Base-by-base conservation (phyloP, 2,329 filamentous ascomycete species). In the Ophidiomyces ophidiicola region DNA sequence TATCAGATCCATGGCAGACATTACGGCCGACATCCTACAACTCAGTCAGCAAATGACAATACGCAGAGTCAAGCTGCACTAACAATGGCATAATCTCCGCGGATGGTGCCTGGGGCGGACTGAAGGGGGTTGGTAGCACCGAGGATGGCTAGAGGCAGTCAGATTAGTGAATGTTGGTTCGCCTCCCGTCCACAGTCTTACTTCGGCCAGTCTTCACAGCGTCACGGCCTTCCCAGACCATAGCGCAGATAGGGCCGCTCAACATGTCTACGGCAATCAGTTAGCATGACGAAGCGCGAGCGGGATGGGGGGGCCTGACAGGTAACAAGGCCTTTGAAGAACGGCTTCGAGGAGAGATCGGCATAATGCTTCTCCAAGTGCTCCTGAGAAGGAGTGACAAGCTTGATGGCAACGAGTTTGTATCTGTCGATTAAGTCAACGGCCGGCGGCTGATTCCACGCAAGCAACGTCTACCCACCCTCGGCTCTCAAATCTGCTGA, bases 161-260 rank as follows among this genome's bases (percentile, higher is more conserved):
- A 47, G 53, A 45, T 50, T 34, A 42, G n/a, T 3, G 5, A 14
- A 11, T 6, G 12, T 12, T 15, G 39, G 26, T 7, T 39, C 17
- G 5, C 25, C 10, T 28, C 8, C n/a, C 26, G 5, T 10, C 32
- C 17, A 24, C 28, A 15, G 18, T 71, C 77, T 53, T 77, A 84
- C 80, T 64, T 63, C 90, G 88, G 69, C 90, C 90, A 55, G 87
- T 94, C 83, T 96, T 96, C 77, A 94, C 87, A 68, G 80, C 90
- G 62, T 98, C 87, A 76, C 82, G 83, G 63, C 90, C 90, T 71
- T 98, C 87, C 90, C 90, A 98, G 70, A 98, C 82, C 88, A 96
- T 98, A 73, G 90, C 90, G 74, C 76, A 81, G 72, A 98, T 88
- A 66, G 90, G 90, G 65, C 90, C 90, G 66, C 80, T 87, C 67